A percentile compares a stretch with the other conserved stretches of the same genome.
Evolutionary conservation across 2,329 filamentous ascomycete genomes (phyloP).

Genomic region (Diaporthe sp.): DNA sequence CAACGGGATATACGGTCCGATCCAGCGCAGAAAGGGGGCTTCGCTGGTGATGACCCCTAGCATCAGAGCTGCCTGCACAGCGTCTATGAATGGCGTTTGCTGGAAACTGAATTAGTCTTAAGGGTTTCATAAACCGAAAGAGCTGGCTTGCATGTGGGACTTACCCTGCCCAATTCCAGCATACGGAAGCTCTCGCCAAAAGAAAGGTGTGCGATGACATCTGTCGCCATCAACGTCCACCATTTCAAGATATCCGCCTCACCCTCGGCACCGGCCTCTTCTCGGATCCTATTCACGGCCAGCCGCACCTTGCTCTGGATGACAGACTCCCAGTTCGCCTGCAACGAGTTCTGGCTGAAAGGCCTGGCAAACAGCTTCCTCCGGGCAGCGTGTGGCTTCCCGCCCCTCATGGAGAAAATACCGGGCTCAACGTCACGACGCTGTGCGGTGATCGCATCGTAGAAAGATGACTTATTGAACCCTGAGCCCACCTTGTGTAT

Average conservation of each 20-base stretch:
- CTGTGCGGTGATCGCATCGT: slow-evolving; percentile 21
- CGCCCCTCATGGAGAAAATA: slow-evolving; percentile 35
- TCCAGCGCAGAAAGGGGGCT: slow-evolving; percentile 21
- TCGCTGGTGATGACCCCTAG: slow-evolving; percentile 25
- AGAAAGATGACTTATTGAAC: slow-evolving; percentile 37
- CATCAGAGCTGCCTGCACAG: slow-evolving; percentile 28
- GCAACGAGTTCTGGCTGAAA: slow-evolving; percentile 38
- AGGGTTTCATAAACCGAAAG: slow-evolving; percentile 41
- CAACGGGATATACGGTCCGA: slow-evolving; percentile 24
- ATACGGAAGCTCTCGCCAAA: slow-evolving; percentile 55
- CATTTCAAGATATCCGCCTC: slow-evolving; percentile 57
- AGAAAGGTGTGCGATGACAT: slow-evolving; percentile 57
- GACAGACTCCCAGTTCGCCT: slow-evolving; percentile 29
- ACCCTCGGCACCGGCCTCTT: slow-evolving; percentile 42
- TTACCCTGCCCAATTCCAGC: slow-evolving; percentile 45
- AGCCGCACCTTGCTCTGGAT: slow-evolving; percentile 29
- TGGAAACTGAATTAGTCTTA: slow-evolving; percentile 51
- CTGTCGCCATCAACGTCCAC: slow-evolving; percentile 60
- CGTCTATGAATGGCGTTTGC: slow-evolving; percentile 44
- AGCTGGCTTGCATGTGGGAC: background rate
- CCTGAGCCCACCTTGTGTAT: slow-evolving; percentile 38
- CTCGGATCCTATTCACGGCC: slow-evolving; percentile 34
- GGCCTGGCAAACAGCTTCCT: slow-evolving; percentile 35
- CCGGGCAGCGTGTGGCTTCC: slow-evolving; percentile 33
- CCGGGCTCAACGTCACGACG: background rate